phyloP scores from a whole-genome alignment of 805 yeast species.

The Saturnispora quitensis region DNA sequence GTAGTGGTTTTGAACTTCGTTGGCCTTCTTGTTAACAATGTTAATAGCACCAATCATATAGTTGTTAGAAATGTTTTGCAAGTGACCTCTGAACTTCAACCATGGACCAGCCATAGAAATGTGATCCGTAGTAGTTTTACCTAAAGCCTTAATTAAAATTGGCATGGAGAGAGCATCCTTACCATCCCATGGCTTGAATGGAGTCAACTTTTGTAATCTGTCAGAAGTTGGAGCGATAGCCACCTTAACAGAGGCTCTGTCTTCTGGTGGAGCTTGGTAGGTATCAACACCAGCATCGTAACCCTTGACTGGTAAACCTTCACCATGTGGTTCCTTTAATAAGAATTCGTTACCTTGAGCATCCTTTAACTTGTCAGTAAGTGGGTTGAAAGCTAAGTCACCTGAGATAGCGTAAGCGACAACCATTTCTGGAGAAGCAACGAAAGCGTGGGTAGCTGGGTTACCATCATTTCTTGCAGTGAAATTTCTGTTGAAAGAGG shows the following conservation, averaged over 20 bases:
- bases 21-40: constrained; percentile 92
- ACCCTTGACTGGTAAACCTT: constrained; percentile 73
- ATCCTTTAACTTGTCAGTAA: constrained; percentile 71
- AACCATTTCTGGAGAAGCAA: constrained; percentile 97
- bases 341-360: constrained; percentile 64
- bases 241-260: constrained; percentile 67
- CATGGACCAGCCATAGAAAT: constrained; percentile 99
- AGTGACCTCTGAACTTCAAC: constrained; percentile 99
- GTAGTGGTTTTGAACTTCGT: constrained; percentile 79
- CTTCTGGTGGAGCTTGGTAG: constrained; percentile 94
- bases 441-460: constrained; percentile 93
- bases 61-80: constrained; percentile 97
- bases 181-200: constrained; percentile 95
- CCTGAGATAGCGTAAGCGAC: constrained; percentile 96
- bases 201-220: constrained; percentile 90
- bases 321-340: constrained; percentile 74
- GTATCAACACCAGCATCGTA: constrained; percentile 63
- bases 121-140: constrained; percentile 99
- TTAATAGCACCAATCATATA: constrained; percentile 99
- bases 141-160: constrained; percentile 89
- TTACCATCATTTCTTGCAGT: constrained; percentile 98
- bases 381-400: constrained; percentile 83
- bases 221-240: constrained; percentile 82
- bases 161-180: constrained; percentile 85
- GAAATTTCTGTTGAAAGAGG: constrained; percentile 96